phyloP scores from a whole-genome alignment of 192 early-diverging fungal genomes.

The Podila epicladia region DNA sequence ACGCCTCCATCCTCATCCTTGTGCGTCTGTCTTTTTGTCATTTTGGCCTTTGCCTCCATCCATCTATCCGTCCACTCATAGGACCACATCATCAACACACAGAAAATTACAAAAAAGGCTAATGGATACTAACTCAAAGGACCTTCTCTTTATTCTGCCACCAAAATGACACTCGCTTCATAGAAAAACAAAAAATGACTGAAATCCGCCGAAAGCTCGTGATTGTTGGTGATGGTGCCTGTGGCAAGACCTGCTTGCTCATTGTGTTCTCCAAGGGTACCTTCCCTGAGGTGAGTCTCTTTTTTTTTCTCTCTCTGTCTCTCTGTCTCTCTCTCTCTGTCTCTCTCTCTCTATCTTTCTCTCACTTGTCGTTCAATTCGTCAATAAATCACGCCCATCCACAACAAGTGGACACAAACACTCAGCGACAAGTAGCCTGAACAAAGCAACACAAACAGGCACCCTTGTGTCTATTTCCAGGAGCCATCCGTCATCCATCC shows the following conservation, averaged over 20 bases:
- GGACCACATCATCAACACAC: no score
- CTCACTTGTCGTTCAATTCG: no score
- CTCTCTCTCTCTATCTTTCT: neutral
- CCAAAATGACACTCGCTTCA: neutral
- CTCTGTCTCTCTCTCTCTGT: no score
- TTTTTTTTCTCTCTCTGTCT: neutral
- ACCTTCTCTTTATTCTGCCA: neutral
- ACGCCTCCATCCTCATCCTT: constrained; percentile 4
- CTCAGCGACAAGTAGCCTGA: neutral
- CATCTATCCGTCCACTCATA: no score
- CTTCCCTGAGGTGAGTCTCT: constrained; percentile 78
- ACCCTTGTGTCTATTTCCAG: neutral
- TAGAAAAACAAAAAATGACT: constrained; percentile 52
- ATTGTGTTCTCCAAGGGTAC: constrained; percentile 81
- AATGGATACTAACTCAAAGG: no score
- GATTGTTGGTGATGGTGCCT: constrained; percentile 89
- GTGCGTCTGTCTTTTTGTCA: neutral
- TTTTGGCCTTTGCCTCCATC: no score
- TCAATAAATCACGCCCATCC: no score
- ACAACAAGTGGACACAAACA: neutral
- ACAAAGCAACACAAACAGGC: neutral
- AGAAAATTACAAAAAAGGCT: no score
- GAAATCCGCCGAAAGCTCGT: constrained; percentile 84
- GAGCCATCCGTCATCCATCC: neutral
- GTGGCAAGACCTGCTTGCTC: constrained; percentile 89